Evolutionary conservation across 305 asterid species (phyloP), one percentile per base, ranked within the genome.

Genomic region (Solanum chacoense): DNA sequence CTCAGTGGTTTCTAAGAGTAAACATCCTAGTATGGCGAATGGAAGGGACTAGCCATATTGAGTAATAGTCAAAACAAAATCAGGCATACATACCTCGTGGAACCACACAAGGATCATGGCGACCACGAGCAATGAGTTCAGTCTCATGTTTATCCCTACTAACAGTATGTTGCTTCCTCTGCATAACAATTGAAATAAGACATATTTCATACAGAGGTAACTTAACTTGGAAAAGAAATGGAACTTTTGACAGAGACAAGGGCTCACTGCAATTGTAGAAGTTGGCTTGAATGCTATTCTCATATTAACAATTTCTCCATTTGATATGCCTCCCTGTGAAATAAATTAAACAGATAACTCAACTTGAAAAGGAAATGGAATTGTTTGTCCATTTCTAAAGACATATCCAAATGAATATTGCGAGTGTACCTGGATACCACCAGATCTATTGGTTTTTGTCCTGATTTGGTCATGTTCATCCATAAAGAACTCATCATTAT

Each of bases 101-200:
- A 87, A 95, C 99, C 90, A 96, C 99, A 90, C 99, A 96, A 20
- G 98, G 98, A 89, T 96, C 99, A 90, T 96, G 98, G 73, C 99
- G 98, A 74, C 98, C 99, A 76, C 99, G 95, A 87, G 98, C 99
- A 50, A 94, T 91, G 86, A 96, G 97, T 92, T 96, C 99, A 7
- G 95, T 95, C 55, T 95, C 98, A 11, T 94, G 92, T 88, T 91
- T 95, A 91, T 96, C 99, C 91, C 99, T 93, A 71, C 95, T 96
- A 87, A 96, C 98, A 7, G 99, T 96, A 73, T 95, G 89, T 91
- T 96, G 99, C 90, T 93, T 96, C 92, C 91, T 92, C 99, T 95
- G 97, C 96, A 94, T 77, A 87, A 59, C 65, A 74, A 29, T 80
- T 88, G 8, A 11, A 38, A n/a, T 77, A 77, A 77, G 31, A n/a